Base-by-base conservation (phyloP, 2,329 filamentous ascomycete species). In the Graphilbum fragrans region DNA sequence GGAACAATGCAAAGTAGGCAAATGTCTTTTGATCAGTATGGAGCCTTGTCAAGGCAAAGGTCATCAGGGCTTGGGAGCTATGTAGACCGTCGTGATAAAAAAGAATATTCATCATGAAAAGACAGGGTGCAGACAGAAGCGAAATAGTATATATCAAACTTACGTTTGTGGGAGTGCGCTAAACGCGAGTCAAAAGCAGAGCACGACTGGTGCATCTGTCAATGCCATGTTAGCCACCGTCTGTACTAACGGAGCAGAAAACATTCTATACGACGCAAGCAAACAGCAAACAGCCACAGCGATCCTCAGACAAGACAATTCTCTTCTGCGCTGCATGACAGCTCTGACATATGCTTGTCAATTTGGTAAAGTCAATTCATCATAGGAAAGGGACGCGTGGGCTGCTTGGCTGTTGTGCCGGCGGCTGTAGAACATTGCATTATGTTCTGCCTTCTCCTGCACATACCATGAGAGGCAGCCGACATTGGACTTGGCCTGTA, bases 261-360 rank as follows among this genome's bases (percentile, higher is more conserved):
- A n/a, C n/a, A n/a, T 82, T 82, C 77, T 79, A 27, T 7, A 7
- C 23, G 7, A 7, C 23, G 7, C 23, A 12, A 27, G 23, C 23
- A 27, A 27, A 27, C 23, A 27, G 23, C 23, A 27, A 27, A 27
- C 12, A 12, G 42, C 36, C 27, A 38, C 39, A 45, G 38, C 6
- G 31, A n/a, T 6, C 31, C 36, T 67, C 65, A 67, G 65, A 63
- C 54, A 64, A 55, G 58, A 66, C 62, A 55, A 41, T 49, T 64
- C 53, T 75, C 72, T 58, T 70, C 63, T 57, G 55, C 46, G 66
- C 67, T 59, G 59, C 60, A 49, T 49, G 66, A 71, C 32, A 34
- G 77, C 86, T 93, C 80, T 73, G 86, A 93, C 86, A 93, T 93
- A 93, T 93, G 86, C 86, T 93, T 93, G 86, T 93, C 86, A 77